Percentiles rank a stretch among this genome's conserved stretches.
Conservation (phyloP, 2,329 filamentous ascomycete species). For the Fusarium pseudograminearum region DNA sequence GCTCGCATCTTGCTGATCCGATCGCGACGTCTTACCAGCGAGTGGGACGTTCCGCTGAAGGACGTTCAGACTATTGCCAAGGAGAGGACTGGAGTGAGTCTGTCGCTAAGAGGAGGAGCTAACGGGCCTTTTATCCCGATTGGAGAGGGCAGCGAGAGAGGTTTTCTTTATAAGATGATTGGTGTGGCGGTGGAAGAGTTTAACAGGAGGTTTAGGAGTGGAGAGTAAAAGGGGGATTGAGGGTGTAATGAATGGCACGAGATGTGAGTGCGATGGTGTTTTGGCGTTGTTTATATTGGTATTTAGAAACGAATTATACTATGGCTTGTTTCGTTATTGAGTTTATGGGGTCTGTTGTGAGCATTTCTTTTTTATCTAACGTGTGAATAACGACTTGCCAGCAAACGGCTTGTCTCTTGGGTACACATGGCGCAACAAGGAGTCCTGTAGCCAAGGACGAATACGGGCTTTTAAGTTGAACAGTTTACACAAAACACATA, state of each 20-base stretch:
- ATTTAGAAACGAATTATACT: slow-evolving; percentile 16
- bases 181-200: slow-evolving; percentile 76
- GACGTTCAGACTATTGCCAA: slow-evolving; percentile 98
- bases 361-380: accelerated
- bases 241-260: slow-evolving; percentile 2
- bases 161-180: slow-evolving; percentile 74
- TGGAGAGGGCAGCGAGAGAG: slow-evolving; percentile 80
- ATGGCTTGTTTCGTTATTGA: background rate
- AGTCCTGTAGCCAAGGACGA: background rate
- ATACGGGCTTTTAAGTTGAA: background rate
- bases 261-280: slow-evolving; percentile 19
- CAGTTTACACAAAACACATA: no score
- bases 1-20: slow-evolving; percentile 89
- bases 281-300: slow-evolving; percentile 18
- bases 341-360: no score
- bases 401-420: no score
- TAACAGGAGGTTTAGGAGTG: slow-evolving; percentile 68
- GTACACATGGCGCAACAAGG: background rate
- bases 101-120: slow-evolving; percentile 87
- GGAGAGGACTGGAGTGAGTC: slow-evolving; percentile 92
- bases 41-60: slow-evolving; percentile 97
- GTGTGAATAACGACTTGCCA: no score
- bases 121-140: slow-evolving; percentile 97
- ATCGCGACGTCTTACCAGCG: slow-evolving; percentile 84
- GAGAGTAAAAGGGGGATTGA: slow-evolving; percentile 44